These are phyloP conservation scores for Fusarium sp. DNA, from an alignment of 2,329 filamentous ascomycete genomes.

Conservation along the genomic window DNA sequence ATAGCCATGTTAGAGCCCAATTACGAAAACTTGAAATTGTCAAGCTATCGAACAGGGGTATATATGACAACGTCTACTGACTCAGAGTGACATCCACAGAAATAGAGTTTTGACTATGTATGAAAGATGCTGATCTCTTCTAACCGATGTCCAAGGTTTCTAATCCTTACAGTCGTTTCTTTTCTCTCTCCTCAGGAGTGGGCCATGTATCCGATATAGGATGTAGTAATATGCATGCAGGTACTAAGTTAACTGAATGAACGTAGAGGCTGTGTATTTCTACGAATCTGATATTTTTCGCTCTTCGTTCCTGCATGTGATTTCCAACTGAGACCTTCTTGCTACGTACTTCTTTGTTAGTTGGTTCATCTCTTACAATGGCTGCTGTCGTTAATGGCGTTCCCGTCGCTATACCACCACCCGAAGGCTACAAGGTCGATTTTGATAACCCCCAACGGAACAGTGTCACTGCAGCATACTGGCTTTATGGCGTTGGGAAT, in stretches of 20 bases:
- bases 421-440: slow-evolving; percentile 43
- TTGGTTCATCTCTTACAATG: not conserved
- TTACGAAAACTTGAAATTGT: not conserved
- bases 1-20: not conserved
- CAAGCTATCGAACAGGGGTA: not conserved
- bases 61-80: not conserved
- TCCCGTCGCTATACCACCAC: slow-evolving; percentile 36
- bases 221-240: not conserved
- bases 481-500: slow-evolving; percentile 36
- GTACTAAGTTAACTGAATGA: not conserved
- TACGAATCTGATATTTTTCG: not conserved
- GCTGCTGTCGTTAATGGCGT: slow-evolving; percentile 39
- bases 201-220: not conserved
- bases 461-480: slow-evolving; percentile 25
- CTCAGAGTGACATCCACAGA: not conserved
- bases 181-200: not conserved
- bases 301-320: not conserved
- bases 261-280: not conserved
- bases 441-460: slow-evolving; percentile 41
- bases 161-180: not conserved
- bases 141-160: not conserved
- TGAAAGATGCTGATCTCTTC: not conserved
- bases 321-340: not conserved
- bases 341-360: not conserved
- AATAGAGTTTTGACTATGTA: not conserved